Base-by-base conservation (phyloP, 2,329 filamentous ascomycete genomes). In the Aureobasidium sp. region DNA sequence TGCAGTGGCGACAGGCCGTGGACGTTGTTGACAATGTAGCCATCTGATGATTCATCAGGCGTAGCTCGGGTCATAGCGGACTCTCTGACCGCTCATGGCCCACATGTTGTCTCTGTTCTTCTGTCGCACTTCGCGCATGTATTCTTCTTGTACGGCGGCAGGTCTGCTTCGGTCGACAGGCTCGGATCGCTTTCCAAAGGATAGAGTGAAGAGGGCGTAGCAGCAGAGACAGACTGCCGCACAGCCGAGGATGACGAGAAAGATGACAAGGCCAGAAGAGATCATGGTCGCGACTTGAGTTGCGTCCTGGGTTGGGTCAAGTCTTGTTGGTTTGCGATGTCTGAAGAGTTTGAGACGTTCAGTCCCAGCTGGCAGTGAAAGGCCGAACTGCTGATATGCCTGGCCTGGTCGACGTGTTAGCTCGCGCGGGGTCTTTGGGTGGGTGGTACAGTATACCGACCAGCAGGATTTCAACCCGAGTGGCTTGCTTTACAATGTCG, bases 121-220 rank as follows among this genome's bases (percentile, higher is more conserved):
- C 12, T 49, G 49, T 19, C 55, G 51, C 16, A 57, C 55, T 44
- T 57, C 52, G 8, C 52, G 45, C 55, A 57, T 57, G 35, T 57
- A 57, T 39, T 35, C 52, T 21, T 57, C 55, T 27, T 57, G 55
- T 11, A 45, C 52, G 6, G 55, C 38, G 14, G 51, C 34, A 34
- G 48, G 48, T 37, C 48, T 40, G 35, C 48, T 51, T 14, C 48
- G 37, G 8, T 51, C 48, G 17, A 40, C 17, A 11, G 35, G 19
- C 3, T 51, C 48, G 7, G 35, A 40, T 35, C 48, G 17, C 27
- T 41, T 51, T 25, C 48, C 35, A 16, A 41, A 40, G 14, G 37
- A 32, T 7, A 51, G 25, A 11, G 35, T 51, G 37, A 40, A 51
- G 24, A 51, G 48, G 17, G 48, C 48, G 19, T 41, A 51, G 21